These are phyloP conservation scores for Claviceps fusiformis DNA, from an alignment of 2,329 filamentous ascomycete genomes.

Conservation along the genomic window DNA sequence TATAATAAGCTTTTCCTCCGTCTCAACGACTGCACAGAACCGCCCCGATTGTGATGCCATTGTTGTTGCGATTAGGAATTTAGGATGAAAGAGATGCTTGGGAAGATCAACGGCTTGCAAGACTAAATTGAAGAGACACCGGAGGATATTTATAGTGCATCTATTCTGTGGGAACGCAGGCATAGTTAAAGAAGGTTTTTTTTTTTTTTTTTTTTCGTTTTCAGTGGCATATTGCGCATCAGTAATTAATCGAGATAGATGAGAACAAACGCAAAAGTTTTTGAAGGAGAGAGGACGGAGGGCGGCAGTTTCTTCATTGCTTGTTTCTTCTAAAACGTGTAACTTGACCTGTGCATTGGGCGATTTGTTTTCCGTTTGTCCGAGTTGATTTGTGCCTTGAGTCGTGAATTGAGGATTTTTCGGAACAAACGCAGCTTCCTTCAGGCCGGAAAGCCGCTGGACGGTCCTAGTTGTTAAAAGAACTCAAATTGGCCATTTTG, in stretches of 20 bases:
- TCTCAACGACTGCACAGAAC: neutral
- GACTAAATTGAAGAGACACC: too few relatives aligned
- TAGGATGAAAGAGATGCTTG: neutral
- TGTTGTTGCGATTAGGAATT: neutral
- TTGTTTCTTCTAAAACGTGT: neutral
- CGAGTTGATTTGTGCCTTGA: neutral
- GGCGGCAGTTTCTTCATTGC: neutral
- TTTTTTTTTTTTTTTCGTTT: neutral
- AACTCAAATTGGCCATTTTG: too few relatives aligned
- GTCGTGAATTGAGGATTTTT: neutral
- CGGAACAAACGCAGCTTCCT: neutral
- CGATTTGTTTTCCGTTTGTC: neutral
- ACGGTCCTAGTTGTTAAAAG: too few relatives aligned
- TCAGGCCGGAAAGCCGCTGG: neutral
- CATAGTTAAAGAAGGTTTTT: neutral
- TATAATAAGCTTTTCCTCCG: slow-evolving; percentile 27
- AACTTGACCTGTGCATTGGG: neutral
- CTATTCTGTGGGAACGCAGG: too few relatives aligned
- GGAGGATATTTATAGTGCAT: too few relatives aligned
- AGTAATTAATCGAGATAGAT: neutral
- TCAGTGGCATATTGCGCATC: neutral
- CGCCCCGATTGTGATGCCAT: neutral
- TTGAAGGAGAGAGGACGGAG: too few relatives aligned
- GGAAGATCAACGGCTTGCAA: neutral
- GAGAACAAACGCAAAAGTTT: too few relatives aligned